Evolutionary conservation across 2,329 filamentous ascomycete genomes (phyloP), one percentile per base, ranked within the genome.

Genomic region (Sarocladiaceae sp.): DNA sequence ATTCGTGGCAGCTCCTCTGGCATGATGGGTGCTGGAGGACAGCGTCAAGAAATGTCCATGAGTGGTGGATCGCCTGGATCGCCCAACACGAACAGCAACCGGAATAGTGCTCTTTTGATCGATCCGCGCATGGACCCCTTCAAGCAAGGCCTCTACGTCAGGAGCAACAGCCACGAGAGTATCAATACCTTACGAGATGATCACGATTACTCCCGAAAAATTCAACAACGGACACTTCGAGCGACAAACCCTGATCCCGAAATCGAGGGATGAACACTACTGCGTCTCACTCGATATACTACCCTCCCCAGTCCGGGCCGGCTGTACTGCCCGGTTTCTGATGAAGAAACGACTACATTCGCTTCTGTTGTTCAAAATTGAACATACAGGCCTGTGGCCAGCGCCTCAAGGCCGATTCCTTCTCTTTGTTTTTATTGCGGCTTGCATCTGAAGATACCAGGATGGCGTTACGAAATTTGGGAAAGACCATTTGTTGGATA

Each of bases 71-170:
- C 54, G 25, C 62, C 67, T 2, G 56, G 54, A 3, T 66, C 68
- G 10, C 61, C 63, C 10, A 64, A 56, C 26, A 72, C 72, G 3
- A 70, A 68, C 6, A 71, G 74, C 36, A 75, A 79, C 53, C 75
- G 77, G 52, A 79, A 73, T 56, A 79, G 77, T 62, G 71, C 72
- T 40, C 63, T 84, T 51, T 78, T 80, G 8, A 76, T 84, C 51
- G 83, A 86, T 60, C 83, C 83, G 28, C 74, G 83, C 40, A 77
- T 86, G 70, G 79, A 86, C 59, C 82, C 82, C 1, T 83, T 79
- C 55, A 75, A 78, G 46, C 73, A 75, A 31, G 77, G 76, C 17
- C 68, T 84, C 12, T 86, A 84, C 62, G 69, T 71, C 39, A 72
- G 78, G 23, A 83, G 76, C 59, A 78, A 78, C 63, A 85, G 82